Evolutionary conservation across 1,284 basidiomycete genomes (phyloP).

Genomic region (Schizopora paradoxa): DNA sequence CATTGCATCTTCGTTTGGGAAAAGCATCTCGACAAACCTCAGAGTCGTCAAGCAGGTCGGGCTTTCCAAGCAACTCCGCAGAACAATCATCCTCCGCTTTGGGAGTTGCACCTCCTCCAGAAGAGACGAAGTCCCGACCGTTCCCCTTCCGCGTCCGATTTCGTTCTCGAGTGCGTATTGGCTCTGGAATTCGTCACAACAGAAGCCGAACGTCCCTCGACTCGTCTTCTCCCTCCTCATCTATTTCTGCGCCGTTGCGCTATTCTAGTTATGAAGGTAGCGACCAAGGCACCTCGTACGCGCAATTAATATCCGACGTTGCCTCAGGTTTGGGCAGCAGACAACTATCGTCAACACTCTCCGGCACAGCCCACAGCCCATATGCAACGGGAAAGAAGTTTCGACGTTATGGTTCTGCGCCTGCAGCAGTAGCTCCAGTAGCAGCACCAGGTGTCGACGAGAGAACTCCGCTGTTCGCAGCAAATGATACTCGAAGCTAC

Average conservation of each 20-base stretch:
- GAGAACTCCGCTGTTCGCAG: slow-evolving; percentile 5
- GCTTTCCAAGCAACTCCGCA: neutral
- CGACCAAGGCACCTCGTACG: slow-evolving; percentile 52
- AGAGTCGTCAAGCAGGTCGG: neutral
- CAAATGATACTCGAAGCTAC: too few species aligned
- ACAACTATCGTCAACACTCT: too few species aligned
- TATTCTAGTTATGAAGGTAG: slow-evolving; percentile 44
- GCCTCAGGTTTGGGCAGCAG: too few species aligned
- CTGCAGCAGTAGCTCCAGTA: too few species aligned
- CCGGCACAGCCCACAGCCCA: too few species aligned
- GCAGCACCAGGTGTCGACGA: too few species aligned
- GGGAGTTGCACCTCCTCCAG: neutral
- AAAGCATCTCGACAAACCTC: neutral
- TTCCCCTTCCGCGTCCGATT: slow-evolving; percentile 39
- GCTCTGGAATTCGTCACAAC: slow-evolving; percentile 37
- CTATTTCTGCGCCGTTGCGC: slow-evolving; percentile 66
- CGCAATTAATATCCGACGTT: too few species aligned
- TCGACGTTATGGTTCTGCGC: too few species aligned
- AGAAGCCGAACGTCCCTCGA: slow-evolving; percentile 20
- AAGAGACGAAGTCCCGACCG: neutral
- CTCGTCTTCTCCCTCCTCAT: slow-evolving; percentile 61
- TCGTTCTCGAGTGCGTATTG: slow-evolving; percentile 51
- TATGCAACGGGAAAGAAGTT: too few species aligned
- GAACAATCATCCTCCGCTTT: neutral
- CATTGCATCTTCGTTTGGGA: slow-evolving; percentile 4